Evolutionary conservation across 306 rosid genomes (phyloP).

Genomic region (Quercus cerris): DNA sequence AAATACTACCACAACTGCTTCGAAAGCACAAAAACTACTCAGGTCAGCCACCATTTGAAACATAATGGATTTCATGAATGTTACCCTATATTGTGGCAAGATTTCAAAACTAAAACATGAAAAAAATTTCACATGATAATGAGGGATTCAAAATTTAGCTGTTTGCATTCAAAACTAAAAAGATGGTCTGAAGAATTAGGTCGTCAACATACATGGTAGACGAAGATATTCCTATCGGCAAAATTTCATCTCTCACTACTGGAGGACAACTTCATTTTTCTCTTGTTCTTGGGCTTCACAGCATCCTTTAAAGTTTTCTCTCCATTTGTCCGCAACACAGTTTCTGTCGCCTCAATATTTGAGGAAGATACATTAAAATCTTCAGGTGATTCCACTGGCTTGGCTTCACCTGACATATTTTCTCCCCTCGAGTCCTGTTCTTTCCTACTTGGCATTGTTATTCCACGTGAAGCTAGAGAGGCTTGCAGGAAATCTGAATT

Average conservation of each 20-base stretch:
- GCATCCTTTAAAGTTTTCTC: conserved; percentile 74
- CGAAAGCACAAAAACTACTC: background rate
- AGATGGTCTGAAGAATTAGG: background rate
- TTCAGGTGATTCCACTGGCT: conserved; percentile 38
- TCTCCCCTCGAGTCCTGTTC: conserved; percentile 26
- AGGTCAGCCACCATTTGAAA: background rate
- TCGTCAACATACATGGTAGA: conserved; percentile 19
- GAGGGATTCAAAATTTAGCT: background rate
- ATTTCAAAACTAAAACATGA: background rate
- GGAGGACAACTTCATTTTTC: conserved; percentile 50
- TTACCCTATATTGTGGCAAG: background rate
- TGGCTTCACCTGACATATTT: conserved; percentile 8
- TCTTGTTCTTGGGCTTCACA: conserved; percentile 69
- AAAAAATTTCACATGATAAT: background rate
- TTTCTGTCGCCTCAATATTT: conserved; percentile 20
- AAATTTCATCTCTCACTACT: conserved; percentile 27
- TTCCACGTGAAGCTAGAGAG: conserved; percentile 73
- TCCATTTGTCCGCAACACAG: conserved; percentile 30
- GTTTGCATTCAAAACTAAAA: background rate
- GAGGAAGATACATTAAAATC: conserved; percentile 31
- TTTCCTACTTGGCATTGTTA: conserved; percentile 23
- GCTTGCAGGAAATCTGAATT: conserved; percentile 65
- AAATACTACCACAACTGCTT: background rate
- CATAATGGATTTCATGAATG: background rate
- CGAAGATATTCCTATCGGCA: background rate